Base-by-base conservation (phyloP, 208 protist genomes). In the Tritrichomonas musculus region DNA sequence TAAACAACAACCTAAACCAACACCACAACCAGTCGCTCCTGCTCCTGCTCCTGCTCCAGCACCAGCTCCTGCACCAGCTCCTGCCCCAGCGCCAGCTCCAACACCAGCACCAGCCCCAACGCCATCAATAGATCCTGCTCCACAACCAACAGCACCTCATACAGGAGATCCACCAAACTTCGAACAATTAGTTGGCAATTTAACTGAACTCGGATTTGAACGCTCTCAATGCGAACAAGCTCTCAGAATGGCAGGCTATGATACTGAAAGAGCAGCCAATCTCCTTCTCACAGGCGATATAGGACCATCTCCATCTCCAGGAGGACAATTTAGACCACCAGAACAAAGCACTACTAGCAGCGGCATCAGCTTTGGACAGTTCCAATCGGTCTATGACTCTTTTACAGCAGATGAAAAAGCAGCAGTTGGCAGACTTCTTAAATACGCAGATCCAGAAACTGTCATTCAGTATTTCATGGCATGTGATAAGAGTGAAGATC, bases 401-500 rank as follows among this genome's bases (percentile, higher is more conserved):
- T 25, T 69, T 17, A n/a, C 64, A 8, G 3, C 11, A 17, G 64
- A 69, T 33, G 64, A 69, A n/a, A 69, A 69, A 25, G 22, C 11
- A n/a, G 3, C 5, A 33, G 64, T 69, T n/a, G 64, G 30, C 64
- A 13, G 27, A 13, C 64, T 69, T n/a, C 17, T 5, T 17, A 17
- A 5, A 5, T 17, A 60, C 17, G 53, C 53, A 60, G 53, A 60
- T n/a, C 64, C 64, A 33, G 20, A n/a, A n/a, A n/a, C 64, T n/a
- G 93, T 92, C n/a, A 88, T 94, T 14, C 82, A 94, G 44, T 41
- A 73, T 8, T 94, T 66, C 20, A 33, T 92, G 30, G 69, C 75
- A 33, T 94, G 93, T 73, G 75, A 94, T 72, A 33, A 65, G 3
- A 69, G 92, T 27, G 93, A 94, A 88, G 44, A 94, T 47, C 39